These are phyloP conservation scores for Aspergillus persii DNA, from an alignment of 2,329 filamentous ascomycete species.

Conservation along the genomic window DNA sequence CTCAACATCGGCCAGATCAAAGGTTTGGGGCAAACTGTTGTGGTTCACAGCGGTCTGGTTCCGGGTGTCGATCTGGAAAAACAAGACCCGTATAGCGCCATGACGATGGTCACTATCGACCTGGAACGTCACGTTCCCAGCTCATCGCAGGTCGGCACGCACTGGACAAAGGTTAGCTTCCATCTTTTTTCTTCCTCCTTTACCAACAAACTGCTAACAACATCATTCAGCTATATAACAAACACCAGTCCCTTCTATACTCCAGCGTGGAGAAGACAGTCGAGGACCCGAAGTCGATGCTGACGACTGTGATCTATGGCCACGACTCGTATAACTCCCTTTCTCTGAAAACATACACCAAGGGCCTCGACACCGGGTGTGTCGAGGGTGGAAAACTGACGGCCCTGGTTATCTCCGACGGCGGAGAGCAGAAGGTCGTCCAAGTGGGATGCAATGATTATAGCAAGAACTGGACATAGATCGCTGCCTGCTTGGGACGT, in stretches of 20 bases:
- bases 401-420: slow-evolving; percentile 69
- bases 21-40: slow-evolving; percentile 62
- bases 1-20: slow-evolving; percentile 65
- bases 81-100: slow-evolving; percentile 76
- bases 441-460: slow-evolving; percentile 44
- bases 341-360: slow-evolving; percentile 66
- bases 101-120: slow-evolving; percentile 87
- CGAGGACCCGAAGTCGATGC: slow-evolving; percentile 25
- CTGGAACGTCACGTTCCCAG: slow-evolving; percentile 60
- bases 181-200: slow-evolving; percentile 1
- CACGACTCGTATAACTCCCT: slow-evolving; percentile 77
- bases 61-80: slow-evolving; percentile 67
- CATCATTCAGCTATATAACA: slow-evolving; percentile 49
- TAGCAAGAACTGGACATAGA: slow-evolving; percentile 11
- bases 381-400: slow-evolving; percentile 72
- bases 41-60: slow-evolving; percentile 83
- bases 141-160: slow-evolving; percentile 52
- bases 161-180: slow-evolving; percentile 61
- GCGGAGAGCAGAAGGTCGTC: slow-evolving; percentile 41
- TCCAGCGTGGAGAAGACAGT: slow-evolving; percentile 18
- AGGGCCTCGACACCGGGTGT: slow-evolving; percentile 84
- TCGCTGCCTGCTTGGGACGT: background rate
- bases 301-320: slow-evolving; percentile 76
- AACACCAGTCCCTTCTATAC: slow-evolving; percentile 39
- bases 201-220: background rate